Evolutionary conservation across 768 basidiomycete species (phyloP), one percentile per base, ranked within the genome.

Genomic region (Saitozyma podzolica): DNA sequence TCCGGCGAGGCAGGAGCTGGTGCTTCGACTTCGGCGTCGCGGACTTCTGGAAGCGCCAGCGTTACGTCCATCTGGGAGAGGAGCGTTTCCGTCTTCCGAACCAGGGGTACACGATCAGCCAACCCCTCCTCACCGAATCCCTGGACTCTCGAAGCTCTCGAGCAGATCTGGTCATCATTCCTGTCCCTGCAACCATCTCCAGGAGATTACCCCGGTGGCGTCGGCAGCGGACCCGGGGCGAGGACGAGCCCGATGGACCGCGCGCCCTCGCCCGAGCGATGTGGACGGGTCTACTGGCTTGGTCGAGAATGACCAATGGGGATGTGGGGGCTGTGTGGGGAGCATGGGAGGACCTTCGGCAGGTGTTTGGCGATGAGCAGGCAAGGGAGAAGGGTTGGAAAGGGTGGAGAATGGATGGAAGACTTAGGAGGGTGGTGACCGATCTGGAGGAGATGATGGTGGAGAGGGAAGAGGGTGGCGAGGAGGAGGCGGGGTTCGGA

Each of bases 341-440:
- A 29, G 52, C 58, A 43, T 13, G 40, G 8, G 56, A 59, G 29
- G 63, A 61, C 16, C 16, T 40, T 6, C 43, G 54, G 39, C 2
- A 6, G 40, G 20, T 40, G 54, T n/a, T 9, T n/a, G n/a, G 29
- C 29, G 29, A 29, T 29, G 19, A 8, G 14, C 40, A 9, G 54
- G 39, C 9, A n/a, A 70, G 68, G 57, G 57, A 57, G 56, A 66
- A 68, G 43, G 72, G 70, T 13, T 76, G 77, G 76, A 49, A 42
- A 0, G 70, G 68, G 7, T 75, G 72, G 72, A 71, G 57, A 50
- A 45, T 58, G 49, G 75, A 77, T 64, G 61, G 60, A 39, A 65
- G 75, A 56, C 59, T 77, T 45, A 62, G 52, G 48, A 60, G 69
- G 62, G 29, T 74, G 40, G 50, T 39, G 41, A 29, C 11, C 11